These are phyloP conservation scores for Sphaerulina vaccinii DNA, from an alignment of 2,329 filamentous ascomycete species.

Conservation along the genomic window DNA sequence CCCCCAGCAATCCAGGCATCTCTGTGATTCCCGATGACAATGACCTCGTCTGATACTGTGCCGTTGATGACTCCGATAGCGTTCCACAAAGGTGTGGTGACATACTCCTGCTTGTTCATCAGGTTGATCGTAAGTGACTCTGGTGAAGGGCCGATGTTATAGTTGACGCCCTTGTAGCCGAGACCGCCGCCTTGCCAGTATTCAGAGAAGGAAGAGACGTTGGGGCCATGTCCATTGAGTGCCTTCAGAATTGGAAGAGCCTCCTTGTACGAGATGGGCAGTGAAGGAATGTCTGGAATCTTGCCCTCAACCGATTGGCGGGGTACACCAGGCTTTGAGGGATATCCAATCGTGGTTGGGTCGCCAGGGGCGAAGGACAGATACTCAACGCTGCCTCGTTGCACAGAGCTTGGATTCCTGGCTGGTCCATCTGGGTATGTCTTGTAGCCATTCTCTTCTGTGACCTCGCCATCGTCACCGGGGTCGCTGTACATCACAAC, in stretches of 20 bases:
- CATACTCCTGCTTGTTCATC: slow-evolving; percentile 51
- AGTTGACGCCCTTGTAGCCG: slow-evolving; percentile 75
- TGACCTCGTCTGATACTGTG: slow-evolving; percentile 76
- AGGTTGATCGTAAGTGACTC: slow-evolving; percentile 58
- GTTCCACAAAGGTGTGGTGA: slow-evolving; percentile 59
- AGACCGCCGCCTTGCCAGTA: slow-evolving; percentile 69
- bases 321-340: slow-evolving; percentile 84
- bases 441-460: slow-evolving; percentile 75
- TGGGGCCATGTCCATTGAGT: slow-evolving; percentile 83
- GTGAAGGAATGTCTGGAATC: slow-evolving; percentile 82
- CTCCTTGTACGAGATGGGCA: slow-evolving; percentile 86
- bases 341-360: slow-evolving; percentile 90
- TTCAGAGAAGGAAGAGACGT: slow-evolving; percentile 69
- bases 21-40: slow-evolving; percentile 88
- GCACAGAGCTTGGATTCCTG: slow-evolving; percentile 82
- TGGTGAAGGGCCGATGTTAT: slow-evolving; percentile 81
- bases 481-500: slow-evolving; percentile 83
- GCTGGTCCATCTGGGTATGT: slow-evolving; percentile 84
- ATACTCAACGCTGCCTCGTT: slow-evolving; percentile 77
- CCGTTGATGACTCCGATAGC: slow-evolving; percentile 92
- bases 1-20: slow-evolving; percentile 90
- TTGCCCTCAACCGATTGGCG: slow-evolving; percentile 67
- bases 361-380: slow-evolving; percentile 62
- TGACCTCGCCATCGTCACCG: slow-evolving; percentile 79
- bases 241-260: slow-evolving; percentile 84